These are phyloP conservation scores for Boechera stricta DNA, from an alignment of 345 rosid genomes.

Conservation along the genomic window DNA sequence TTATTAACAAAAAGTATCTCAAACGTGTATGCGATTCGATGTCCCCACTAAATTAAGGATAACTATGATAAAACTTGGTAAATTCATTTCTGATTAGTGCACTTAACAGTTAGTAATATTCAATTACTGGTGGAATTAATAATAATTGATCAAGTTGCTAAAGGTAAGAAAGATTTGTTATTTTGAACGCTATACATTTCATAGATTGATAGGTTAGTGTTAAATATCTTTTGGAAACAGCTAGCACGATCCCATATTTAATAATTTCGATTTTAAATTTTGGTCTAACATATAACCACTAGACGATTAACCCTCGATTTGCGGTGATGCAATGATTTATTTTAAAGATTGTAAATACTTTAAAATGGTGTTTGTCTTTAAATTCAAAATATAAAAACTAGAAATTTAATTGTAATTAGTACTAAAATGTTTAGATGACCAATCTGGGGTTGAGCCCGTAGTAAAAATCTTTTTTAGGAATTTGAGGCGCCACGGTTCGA, in stretches of 20 bases:
- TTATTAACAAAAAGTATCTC: slow-evolving; percentile 2
- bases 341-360: not conserved
- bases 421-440: not conserved
- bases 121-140: slow-evolving; percentile 28
- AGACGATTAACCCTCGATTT: not conserved
- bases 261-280: not conserved
- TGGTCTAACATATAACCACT: not conserved
- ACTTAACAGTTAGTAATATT: slow-evolving; percentile 21
- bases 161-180: slow-evolving; percentile 11
- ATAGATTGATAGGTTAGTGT: slow-evolving; percentile 12
- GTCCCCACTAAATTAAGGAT: slow-evolving; percentile 34
- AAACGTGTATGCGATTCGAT: slow-evolving; percentile 33
- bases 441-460: too few relatives aligned
- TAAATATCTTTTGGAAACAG: slow-evolving; percentile 18
- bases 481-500: too few relatives aligned
- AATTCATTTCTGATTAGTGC: slow-evolving; percentile 27
- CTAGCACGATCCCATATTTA: slow-evolving; percentile 1
- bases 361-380: too few relatives aligned
- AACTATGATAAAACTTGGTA: slow-evolving; percentile 29
- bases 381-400: not conserved
- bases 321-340: not conserved
- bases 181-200: slow-evolving; percentile 7
- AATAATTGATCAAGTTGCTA: slow-evolving; percentile 41
- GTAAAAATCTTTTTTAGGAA: fast-evolving
- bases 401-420: not conserved